Evolutionary conservation across 2,329 filamentous ascomycete genomes (phyloP).

Genomic region (Cladosporium sp.): DNA sequence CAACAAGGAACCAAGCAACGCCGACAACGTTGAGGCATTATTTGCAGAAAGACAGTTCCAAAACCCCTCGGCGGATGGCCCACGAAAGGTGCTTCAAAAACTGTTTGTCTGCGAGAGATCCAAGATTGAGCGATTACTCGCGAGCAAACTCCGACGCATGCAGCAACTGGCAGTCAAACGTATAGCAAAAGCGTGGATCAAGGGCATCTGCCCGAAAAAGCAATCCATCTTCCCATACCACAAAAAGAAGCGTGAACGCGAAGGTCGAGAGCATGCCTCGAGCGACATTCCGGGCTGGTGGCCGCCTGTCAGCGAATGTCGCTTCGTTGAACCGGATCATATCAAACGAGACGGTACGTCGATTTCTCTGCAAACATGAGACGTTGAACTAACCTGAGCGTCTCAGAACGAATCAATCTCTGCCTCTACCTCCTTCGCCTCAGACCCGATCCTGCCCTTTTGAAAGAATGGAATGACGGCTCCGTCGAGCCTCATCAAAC

Average conservation of each 20-base stretch:
- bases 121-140: slow-evolving; percentile 52
- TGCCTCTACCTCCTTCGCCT: slow-evolving; percentile 28
- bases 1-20: no score
- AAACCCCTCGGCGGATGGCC: no score
- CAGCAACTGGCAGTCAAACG: slow-evolving; percentile 69
- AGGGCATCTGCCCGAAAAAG: slow-evolving; percentile 70
- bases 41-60: no score
- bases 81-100: background rate
- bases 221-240: slow-evolving; percentile 70
- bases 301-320: slow-evolving; percentile 41
- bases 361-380: background rate
- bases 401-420: slow-evolving; percentile 26
- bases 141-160: slow-evolving; percentile 57
- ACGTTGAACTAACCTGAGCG: slow-evolving; percentile 16
- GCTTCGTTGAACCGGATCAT: slow-evolving; percentile 71
- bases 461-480: slow-evolving; percentile 25
- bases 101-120: slow-evolving; percentile 13
- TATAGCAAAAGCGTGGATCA: slow-evolving; percentile 71
- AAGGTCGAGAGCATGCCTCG: slow-evolving; percentile 19
- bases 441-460: slow-evolving; percentile 24
- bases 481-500: slow-evolving; percentile 20
- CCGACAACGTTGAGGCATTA: no score
- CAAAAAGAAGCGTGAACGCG: slow-evolving; percentile 40
- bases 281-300: slow-evolving; percentile 31
- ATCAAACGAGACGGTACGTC: slow-evolving; percentile 59